Conservation (phyloP, 1,284 basidiomycete genomes). For the Malassezia slooffiae region DNA sequence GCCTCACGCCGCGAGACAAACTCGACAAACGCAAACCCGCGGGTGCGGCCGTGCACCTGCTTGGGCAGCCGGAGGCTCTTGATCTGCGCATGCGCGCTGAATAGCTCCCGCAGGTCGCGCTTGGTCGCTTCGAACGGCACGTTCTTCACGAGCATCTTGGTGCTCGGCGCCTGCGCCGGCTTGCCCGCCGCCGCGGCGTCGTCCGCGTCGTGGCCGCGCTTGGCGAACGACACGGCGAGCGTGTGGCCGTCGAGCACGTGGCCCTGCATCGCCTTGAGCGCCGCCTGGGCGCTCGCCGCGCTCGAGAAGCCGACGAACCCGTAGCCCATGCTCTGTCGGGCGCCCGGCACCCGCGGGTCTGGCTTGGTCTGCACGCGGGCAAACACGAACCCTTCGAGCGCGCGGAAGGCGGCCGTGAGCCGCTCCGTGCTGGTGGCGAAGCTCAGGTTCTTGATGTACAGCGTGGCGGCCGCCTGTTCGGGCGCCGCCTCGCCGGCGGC, state of each 20-base stretch:
- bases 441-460: conserved; percentile 88
- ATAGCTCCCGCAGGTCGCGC: conserved; percentile 73
- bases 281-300: conserved; percentile 61
- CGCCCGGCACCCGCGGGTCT: conserved; percentile 52
- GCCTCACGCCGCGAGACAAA: conserved; percentile 39
- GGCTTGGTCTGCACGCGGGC: conserved; percentile 83
- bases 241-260: conserved; percentile 78
- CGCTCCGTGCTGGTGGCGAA: conserved; percentile 75
- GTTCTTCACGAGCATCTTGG: conserved; percentile 77
- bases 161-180: conserved; percentile 34
- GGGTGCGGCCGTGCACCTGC: conserved; percentile 57
- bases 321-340: conserved; percentile 75
- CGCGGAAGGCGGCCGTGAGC: conserved; percentile 61
- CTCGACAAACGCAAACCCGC: conserved; percentile 93
- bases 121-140: conserved; percentile 90
- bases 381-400: conserved; percentile 71
- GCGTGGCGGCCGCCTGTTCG: conserved; percentile 59
- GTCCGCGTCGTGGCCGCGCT: conserved; percentile 62
- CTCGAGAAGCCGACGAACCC: conserved; percentile 88
- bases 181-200: conserved; percentile 46
- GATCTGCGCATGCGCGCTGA: conserved; percentile 69
- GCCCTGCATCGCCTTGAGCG: conserved; percentile 67
- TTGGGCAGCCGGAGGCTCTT: conserved; percentile 49
- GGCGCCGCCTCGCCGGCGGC: conserved; percentile 16
- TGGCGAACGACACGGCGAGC: conserved; percentile 73